A percentile compares a stretch with the other conserved stretches of the same genome.
These are phyloP conservation scores for Radiomyces spectabilis DNA, from an alignment of 192 early-diverging fungal genomes.

Conservation along the genomic window DNA sequence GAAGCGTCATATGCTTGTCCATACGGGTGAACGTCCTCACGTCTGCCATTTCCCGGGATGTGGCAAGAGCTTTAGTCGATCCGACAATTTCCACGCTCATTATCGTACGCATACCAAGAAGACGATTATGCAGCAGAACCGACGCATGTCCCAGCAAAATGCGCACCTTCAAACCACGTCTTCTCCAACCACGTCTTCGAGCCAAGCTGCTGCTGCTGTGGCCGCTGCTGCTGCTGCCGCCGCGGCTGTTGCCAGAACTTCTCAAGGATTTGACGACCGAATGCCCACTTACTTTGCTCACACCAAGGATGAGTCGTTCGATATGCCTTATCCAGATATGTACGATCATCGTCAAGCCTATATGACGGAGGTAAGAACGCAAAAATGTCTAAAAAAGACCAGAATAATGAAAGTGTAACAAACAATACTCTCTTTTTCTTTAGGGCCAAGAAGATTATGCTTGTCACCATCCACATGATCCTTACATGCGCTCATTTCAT, in stretches of 20 bases:
- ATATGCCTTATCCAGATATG: too few species aligned
- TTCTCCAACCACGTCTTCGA: background rate
- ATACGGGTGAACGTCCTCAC: conserved; percentile 68
- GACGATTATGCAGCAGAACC: conserved; percentile 6
- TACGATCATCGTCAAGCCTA: background rate
- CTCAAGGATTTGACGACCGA: too few species aligned
- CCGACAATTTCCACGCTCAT: conserved; percentile 74
- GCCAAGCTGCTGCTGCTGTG: background rate
- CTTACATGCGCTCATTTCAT: too few species aligned
- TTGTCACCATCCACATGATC: too few species aligned
- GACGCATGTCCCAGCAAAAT: background rate
- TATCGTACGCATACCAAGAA: conserved; percentile 65
- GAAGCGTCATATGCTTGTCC: conserved; percentile 70
- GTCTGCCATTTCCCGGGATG: conserved; percentile 61
- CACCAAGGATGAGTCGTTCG: background rate
- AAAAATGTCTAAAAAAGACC: too few species aligned
- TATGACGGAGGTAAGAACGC: background rate
- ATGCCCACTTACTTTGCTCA: background rate
- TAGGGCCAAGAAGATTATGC: too few species aligned
- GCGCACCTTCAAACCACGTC: background rate
- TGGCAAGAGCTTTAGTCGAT: conserved; percentile 74
- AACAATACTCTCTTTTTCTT: too few species aligned
- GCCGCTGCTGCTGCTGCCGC: background rate
- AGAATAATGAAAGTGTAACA: too few species aligned
- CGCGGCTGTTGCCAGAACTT: background rate